Conservation (phyloP, 2,329 filamentous ascomycete species). For the Geosmithia flava region DNA sequence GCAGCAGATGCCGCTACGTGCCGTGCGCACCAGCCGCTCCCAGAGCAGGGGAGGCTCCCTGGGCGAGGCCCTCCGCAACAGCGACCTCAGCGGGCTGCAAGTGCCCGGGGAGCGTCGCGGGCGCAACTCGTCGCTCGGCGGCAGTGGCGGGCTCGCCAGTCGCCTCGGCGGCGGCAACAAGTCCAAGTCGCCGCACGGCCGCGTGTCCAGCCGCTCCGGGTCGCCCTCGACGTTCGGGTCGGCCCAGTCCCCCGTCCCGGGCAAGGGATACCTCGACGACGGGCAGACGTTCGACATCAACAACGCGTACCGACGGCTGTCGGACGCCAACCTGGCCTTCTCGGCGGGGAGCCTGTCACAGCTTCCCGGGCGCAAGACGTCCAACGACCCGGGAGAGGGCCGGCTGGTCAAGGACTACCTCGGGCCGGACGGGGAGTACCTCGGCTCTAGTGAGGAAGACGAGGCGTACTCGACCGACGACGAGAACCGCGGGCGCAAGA, state of each 20-base stretch:
- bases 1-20: constrained; percentile 37
- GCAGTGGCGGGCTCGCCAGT: constrained; percentile 5
- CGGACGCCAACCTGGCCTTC: constrained; percentile 55
- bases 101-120: constrained; percentile 30
- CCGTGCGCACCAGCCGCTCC: constrained; percentile 26
- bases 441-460: constrained; percentile 61
- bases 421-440: constrained; percentile 52
- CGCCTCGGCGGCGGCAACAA: constrained; percentile 13
- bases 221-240: constrained; percentile 16
- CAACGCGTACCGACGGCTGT: constrained; percentile 57
- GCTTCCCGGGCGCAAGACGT: constrained; percentile 43
- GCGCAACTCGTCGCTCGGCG: constrained; percentile 25
- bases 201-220: constrained; percentile 26
- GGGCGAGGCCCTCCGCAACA: constrained; percentile 40
- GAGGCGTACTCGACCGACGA: constrained; percentile 52
- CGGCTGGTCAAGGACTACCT: constrained; percentile 58
- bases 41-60: constrained; percentile 23
- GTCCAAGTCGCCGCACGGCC: constrained; percentile 42
- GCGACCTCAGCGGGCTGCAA: constrained; percentile 35
- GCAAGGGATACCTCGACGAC: constrained; percentile 41
- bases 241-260: constrained; percentile 12
- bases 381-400: constrained; percentile 28
- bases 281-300: constrained; percentile 54
- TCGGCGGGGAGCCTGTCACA: constrained; percentile 51
- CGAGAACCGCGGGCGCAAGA: constrained; percentile 52